A percentile compares a stretch with the other conserved stretches of the same genome.
phyloP scores from a whole-genome alignment of 2,329 filamentous ascomycete genomes.

The Nigrograna mackinnonii region DNA sequence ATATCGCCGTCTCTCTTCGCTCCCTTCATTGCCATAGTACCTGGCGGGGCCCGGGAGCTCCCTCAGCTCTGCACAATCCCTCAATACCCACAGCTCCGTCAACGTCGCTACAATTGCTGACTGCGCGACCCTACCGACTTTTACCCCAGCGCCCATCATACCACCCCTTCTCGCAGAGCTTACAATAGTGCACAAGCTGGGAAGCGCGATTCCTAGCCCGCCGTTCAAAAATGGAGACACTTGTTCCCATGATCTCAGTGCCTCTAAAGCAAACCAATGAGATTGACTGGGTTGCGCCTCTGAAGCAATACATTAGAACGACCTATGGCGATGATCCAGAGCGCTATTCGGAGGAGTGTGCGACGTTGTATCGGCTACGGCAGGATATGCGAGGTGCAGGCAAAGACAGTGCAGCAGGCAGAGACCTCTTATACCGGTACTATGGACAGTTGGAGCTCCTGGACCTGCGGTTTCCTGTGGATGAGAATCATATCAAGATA shows the following conservation, averaged over 20 bases:
- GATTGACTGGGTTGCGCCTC: slow-evolving; percentile 93
- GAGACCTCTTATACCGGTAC: slow-evolving; percentile 94
- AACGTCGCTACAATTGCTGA: slow-evolving; percentile 11
- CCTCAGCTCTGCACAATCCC: slow-evolving; percentile 1
- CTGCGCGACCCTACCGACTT: not conserved
- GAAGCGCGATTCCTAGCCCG: not conserved
- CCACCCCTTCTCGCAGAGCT: too few relatives aligned
- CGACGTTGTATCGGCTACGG: slow-evolving; percentile 87
- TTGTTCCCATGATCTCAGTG: slow-evolving; percentile 91
- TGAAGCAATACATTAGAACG: slow-evolving; percentile 91
- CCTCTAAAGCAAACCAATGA: slow-evolving; percentile 94
- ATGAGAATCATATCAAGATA: slow-evolving; percentile 99
- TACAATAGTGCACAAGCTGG: slow-evolving; percentile 2
- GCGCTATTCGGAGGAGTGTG: slow-evolving; percentile 92
- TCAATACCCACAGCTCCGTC: slow-evolving; percentile 1
- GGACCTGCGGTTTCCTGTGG: slow-evolving; percentile 92
- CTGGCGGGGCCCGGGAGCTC: slow-evolving; percentile 5
- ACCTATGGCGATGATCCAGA: slow-evolving; percentile 97
- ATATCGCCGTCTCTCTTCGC: too few relatives aligned
- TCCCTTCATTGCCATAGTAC: not conserved
- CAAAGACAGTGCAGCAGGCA: slow-evolving; percentile 90
- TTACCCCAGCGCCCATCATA: not conserved
- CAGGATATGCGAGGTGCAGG: slow-evolving; percentile 99
- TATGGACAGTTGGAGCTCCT: slow-evolving; percentile 96
- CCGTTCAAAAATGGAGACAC: slow-evolving; percentile 34